Evolutionary conservation across 2,329 filamentous ascomycete genomes (phyloP).

Genomic region (Hypoxylon sp.): DNA sequence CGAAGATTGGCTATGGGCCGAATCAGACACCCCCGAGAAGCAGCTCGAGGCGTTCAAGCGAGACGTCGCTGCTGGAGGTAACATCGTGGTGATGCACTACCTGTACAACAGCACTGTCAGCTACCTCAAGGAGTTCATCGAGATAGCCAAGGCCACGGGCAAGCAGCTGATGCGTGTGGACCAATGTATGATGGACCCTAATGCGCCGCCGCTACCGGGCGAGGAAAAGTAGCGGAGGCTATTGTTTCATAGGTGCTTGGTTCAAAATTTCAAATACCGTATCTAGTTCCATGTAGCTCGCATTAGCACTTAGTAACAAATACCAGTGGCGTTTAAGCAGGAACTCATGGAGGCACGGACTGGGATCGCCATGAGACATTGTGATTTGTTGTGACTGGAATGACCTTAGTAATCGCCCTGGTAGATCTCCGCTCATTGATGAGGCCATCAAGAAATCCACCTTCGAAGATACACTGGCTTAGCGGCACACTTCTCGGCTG

Average conservation of each 20-base stretch:
- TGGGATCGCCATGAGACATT: background rate
- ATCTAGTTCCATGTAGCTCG: constrained; percentile 16
- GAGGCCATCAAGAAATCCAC: constrained; percentile 10
- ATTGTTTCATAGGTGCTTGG: background rate
- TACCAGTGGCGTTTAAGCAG: background rate
- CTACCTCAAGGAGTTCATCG: constrained; percentile 76
- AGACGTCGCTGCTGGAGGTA: constrained; percentile 73
- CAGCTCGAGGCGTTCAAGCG: constrained; percentile 76
- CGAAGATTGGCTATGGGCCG: constrained; percentile 79
- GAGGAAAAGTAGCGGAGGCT: constrained; percentile 14
- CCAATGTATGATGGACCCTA: constrained; percentile 75
- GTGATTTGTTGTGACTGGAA: background rate
- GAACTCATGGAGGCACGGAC: background rate
- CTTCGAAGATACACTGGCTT: background rate
- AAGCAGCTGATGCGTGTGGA: constrained; percentile 77
- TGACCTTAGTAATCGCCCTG: constrained; percentile 36
- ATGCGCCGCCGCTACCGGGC: constrained; percentile 62
- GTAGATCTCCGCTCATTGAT: constrained; percentile 6
- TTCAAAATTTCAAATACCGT: constrained; percentile 7
- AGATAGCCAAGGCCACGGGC: constrained; percentile 73
- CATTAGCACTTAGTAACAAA: constrained; percentile 22
- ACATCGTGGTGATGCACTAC: constrained; percentile 79
- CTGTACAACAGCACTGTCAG: constrained; percentile 74
- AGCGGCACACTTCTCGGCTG: background rate
- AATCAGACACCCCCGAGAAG: constrained; percentile 73